Conservation (phyloP, 1,284 basidiomycete genomes). For the Heliocybe sulcata region DNA sequence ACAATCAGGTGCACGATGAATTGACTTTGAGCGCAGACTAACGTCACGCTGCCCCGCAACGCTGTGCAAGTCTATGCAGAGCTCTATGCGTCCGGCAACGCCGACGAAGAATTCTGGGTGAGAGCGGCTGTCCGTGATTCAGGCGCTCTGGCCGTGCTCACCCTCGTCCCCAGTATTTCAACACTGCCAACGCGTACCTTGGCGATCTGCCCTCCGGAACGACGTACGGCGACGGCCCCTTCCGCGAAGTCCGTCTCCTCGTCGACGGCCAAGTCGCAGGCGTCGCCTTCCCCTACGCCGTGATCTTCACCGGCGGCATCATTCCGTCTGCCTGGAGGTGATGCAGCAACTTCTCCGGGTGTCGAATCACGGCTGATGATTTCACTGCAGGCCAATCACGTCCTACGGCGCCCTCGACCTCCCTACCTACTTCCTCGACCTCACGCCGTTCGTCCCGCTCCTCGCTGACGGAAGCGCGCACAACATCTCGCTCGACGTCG, state of each 20-base stretch:
- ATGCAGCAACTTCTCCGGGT: conserved; percentile 4
- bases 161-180: conserved; percentile 52
- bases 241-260: conserved; percentile 74
- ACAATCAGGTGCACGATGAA: background rate
- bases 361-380: background rate
- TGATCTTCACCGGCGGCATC: conserved; percentile 79
- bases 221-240: conserved; percentile 58
- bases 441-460: conserved; percentile 71
- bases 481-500: conserved; percentile 63
- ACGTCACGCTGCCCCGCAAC: conserved; percentile 63
- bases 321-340: conserved; percentile 68
- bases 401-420: conserved; percentile 75
- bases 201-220: conserved; percentile 43
- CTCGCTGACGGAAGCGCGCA: conserved; percentile 66
- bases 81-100: conserved; percentile 67
- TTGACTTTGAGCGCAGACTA: conserved; percentile 32
- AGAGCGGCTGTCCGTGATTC: conserved; percentile 9
- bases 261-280: conserved; percentile 73
- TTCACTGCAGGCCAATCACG: conserved; percentile 53
- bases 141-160: conserved; percentile 2
- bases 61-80: conserved; percentile 65
- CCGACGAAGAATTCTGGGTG: conserved; percentile 75
- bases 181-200: conserved; percentile 56
- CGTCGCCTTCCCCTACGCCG: conserved; percentile 69
- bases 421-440: conserved; percentile 72